These are phyloP conservation scores for Fraxinus floribunda DNA, from an alignment of 305 asterid species.

Conservation along the genomic window DNA sequence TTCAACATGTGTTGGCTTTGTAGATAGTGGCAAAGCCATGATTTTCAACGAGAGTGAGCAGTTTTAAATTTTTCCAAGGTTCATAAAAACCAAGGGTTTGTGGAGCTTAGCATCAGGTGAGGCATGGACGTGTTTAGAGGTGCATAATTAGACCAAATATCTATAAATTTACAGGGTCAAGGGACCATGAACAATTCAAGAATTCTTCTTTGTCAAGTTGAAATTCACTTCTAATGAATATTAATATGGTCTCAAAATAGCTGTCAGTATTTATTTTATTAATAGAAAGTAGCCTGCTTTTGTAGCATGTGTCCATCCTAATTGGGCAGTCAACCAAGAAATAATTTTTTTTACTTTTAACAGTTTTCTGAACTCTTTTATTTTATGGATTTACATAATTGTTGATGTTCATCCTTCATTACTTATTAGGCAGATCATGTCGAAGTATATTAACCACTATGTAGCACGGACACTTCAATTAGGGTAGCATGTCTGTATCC, in stretches of 20 bases:
- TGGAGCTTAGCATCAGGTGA: not conserved
- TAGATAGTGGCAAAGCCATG: not conserved
- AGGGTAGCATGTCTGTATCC: too few relatives aligned
- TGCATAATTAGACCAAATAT: not conserved
- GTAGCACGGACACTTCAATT: too few relatives aligned
- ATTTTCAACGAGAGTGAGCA: not conserved
- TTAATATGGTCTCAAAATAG: not conserved
- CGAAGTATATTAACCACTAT: not conserved
- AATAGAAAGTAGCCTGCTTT: not conserved
- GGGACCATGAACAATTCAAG: not conserved
- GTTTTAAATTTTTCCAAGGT: not conserved
- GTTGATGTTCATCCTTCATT: not conserved
- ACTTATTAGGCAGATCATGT: not conserved
- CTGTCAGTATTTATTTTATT: not conserved
- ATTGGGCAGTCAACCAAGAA: not conserved
- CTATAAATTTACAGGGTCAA: not conserved
- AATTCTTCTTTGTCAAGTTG: not conserved
- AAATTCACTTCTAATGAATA: not conserved
- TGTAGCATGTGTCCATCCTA: not conserved
- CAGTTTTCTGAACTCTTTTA: not conserved
- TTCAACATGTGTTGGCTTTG: not conserved
- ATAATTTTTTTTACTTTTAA: not conserved
- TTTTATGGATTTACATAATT: not conserved
- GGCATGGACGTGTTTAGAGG: not conserved
- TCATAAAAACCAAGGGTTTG: not conserved